Percentiles rank a stretch among this genome's conserved stretches.
phyloP scores from a whole-genome alignment of 306 rosid genomes.

The Heteromeles arbutifolia region DNA sequence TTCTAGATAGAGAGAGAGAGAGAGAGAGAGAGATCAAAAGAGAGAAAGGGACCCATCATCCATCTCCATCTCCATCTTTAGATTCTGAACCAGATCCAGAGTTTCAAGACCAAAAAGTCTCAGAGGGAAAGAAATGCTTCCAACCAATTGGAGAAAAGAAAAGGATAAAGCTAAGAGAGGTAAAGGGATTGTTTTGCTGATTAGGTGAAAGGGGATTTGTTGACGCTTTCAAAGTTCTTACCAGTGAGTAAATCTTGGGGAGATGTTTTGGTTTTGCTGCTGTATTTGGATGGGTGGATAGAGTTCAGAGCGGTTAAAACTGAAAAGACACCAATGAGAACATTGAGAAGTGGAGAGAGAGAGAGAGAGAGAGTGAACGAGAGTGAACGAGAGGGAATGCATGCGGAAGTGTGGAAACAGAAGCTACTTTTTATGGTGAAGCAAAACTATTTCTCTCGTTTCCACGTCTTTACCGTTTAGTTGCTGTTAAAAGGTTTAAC shows the following conservation, averaged over 20 bases:
- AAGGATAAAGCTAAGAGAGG: background rate
- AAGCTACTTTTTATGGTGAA: conserved; percentile 20
- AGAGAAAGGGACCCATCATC: background rate
- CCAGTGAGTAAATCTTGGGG: conserved; percentile 5
- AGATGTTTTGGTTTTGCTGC: conserved; percentile 12
- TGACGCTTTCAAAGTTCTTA: background rate
- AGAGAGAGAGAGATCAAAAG: background rate
- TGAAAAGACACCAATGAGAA: conserved; percentile 35
- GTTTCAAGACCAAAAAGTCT: background rate
- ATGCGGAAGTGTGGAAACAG: conserved; percentile 2
- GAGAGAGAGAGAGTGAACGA: background rate
- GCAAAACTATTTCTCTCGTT: background rate
- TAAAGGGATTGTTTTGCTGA: background rate
- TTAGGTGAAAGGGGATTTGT: background rate
- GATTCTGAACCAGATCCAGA: conserved; percentile 26
- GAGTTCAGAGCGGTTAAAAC: background rate
- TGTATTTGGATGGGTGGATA: background rate
- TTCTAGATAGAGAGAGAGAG: background rate
- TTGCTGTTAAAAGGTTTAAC: background rate
- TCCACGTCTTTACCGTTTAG: conserved; percentile 6
- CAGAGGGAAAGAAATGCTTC: background rate
- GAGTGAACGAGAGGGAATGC: background rate
- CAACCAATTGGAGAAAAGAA: background rate
- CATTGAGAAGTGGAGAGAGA: conserved; percentile 12
- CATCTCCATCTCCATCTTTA: background rate